phyloP scores from a whole-genome alignment of 2,329 filamentous ascomycete genomes.

The Onygena corvina region DNA sequence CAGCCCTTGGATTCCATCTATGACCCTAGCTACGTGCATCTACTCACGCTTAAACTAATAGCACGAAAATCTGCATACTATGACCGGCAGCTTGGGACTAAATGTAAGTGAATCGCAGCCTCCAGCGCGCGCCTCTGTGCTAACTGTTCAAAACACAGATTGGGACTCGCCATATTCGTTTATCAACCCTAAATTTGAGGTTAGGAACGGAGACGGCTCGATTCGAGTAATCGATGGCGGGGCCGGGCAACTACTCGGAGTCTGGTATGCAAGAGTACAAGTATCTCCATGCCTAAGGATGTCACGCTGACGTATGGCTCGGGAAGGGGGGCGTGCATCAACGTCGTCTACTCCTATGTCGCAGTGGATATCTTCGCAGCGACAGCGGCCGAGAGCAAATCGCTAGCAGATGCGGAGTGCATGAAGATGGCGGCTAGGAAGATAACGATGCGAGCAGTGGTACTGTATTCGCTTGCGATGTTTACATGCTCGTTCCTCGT shows the following conservation, averaged over 20 bases:
- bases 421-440: slow-evolving; percentile 37
- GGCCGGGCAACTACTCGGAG: slow-evolving; percentile 28
- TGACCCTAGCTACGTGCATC: slow-evolving; percentile 12
- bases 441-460: slow-evolving; percentile 32
- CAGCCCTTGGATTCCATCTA: slow-evolving; percentile 11
- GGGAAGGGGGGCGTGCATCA: slow-evolving; percentile 30
- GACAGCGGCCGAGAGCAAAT: slow-evolving; percentile 34
- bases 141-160: too few relatives aligned
- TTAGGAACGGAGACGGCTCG: slow-evolving; percentile 23
- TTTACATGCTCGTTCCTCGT: slow-evolving; percentile 35
- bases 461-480: slow-evolving; percentile 34
- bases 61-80: slow-evolving; percentile 30
- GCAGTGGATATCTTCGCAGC: slow-evolving; percentile 35
- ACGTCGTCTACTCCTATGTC: slow-evolving; percentile 33
- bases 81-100: slow-evolving; percentile 24
- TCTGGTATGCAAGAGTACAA: slow-evolving; percentile 24
- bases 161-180: slow-evolving; percentile 30
- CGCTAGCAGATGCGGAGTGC: slow-evolving; percentile 31
- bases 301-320: slow-evolving; percentile 18
- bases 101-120: slow-evolving; percentile 22
- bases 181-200: slow-evolving; percentile 26
- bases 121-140: neutral
- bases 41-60: slow-evolving; percentile 18
- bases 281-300: too few relatives aligned
- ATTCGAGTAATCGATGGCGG: slow-evolving; percentile 24